Evolutionary conservation across 768 basidiomycete genomes (phyloP).

Genomic region (Neoboletus brunneissimus): DNA sequence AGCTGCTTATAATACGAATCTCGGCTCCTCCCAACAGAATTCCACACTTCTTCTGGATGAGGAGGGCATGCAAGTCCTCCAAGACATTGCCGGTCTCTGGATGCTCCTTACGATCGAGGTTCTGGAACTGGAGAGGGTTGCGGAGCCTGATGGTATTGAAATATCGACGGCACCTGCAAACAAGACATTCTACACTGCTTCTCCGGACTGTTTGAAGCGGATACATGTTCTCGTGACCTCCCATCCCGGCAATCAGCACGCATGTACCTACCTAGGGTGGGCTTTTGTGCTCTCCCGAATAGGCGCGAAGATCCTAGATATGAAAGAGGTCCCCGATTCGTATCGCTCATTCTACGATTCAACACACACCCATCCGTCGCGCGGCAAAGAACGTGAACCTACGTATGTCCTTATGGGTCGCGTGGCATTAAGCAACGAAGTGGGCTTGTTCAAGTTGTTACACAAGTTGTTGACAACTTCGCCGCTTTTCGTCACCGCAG

Average conservation of each 20-base stretch:
- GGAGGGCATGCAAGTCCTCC: constrained; percentile 59
- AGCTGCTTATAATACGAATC: constrained; percentile 58
- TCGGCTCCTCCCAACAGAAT: constrained; percentile 65
- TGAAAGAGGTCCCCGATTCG: constrained; percentile 50
- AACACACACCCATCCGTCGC: constrained; percentile 41
- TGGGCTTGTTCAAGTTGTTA: constrained; percentile 58
- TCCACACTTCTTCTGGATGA: constrained; percentile 69
- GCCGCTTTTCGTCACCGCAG: constrained; percentile 71
- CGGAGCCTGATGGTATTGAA: constrained; percentile 50
- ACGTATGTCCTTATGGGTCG: constrained; percentile 56
- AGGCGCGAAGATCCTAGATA: constrained; percentile 41
- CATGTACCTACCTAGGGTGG: constrained; percentile 79
- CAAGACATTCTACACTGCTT: constrained; percentile 54
- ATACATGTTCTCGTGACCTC: constrained; percentile 67
- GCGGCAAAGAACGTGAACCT: constrained; percentile 57
- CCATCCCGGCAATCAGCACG: constrained; percentile 59
- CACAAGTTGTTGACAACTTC: constrained; percentile 60
- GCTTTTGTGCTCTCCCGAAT: constrained; percentile 73
- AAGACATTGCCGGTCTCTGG: constrained; percentile 74
- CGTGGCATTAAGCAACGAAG: constrained; percentile 54
- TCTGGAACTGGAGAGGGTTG: constrained; percentile 71
- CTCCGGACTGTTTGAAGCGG: constrained; percentile 57
- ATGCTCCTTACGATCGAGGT: constrained; percentile 77
- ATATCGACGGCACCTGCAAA: constrained; percentile 49
- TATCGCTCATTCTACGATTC: constrained; percentile 57